Conservation (phyloP, 2,329 filamentous ascomycete species). For the Fusarium hainanense region DNA sequence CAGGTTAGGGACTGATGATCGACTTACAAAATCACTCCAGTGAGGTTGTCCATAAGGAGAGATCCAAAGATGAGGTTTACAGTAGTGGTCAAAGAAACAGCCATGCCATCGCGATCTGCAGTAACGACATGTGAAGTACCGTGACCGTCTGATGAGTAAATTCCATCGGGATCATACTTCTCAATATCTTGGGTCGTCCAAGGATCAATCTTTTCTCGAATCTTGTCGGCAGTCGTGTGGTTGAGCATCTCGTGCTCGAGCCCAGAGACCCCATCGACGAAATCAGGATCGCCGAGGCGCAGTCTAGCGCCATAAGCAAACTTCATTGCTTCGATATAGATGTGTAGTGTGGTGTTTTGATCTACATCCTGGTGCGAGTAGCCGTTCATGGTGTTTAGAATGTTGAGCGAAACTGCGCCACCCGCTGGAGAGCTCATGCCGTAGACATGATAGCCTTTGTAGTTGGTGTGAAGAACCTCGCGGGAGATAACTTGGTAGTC, state of each 20-base stretch:
- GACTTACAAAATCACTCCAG: slow-evolving; percentile 77
- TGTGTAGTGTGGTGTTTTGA: slow-evolving; percentile 78
- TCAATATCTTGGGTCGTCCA: slow-evolving; percentile 75
- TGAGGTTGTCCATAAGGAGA: slow-evolving; percentile 80
- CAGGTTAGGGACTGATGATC: slow-evolving; percentile 50
- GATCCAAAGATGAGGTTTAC: slow-evolving; percentile 89
- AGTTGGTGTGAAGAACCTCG: slow-evolving; percentile 71
- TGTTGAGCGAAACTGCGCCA: slow-evolving; percentile 78
- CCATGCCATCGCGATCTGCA: slow-evolving; percentile 77
- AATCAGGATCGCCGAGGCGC: slow-evolving; percentile 85
- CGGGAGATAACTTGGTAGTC: slow-evolving; percentile 78
- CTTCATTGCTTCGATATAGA: slow-evolving; percentile 86
- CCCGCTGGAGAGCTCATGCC: slow-evolving; percentile 79
- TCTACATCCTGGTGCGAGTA: slow-evolving; percentile 68
- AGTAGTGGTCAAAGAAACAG: slow-evolving; percentile 85
- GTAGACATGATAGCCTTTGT: slow-evolving; percentile 77
- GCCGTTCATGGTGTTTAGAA: slow-evolving; percentile 85
- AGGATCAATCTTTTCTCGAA: slow-evolving; percentile 77
- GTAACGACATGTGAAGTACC: slow-evolving; percentile 80
- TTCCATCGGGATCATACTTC: slow-evolving; percentile 76
- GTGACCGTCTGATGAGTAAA: slow-evolving; percentile 75
- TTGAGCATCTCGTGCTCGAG: slow-evolving; percentile 78
- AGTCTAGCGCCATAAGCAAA: slow-evolving; percentile 86
- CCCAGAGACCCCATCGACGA: slow-evolving; percentile 69
- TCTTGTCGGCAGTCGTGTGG: slow-evolving; percentile 65